Conservation (phyloP, 164 flowering plant species). For the Vitis cinerea region DNA sequence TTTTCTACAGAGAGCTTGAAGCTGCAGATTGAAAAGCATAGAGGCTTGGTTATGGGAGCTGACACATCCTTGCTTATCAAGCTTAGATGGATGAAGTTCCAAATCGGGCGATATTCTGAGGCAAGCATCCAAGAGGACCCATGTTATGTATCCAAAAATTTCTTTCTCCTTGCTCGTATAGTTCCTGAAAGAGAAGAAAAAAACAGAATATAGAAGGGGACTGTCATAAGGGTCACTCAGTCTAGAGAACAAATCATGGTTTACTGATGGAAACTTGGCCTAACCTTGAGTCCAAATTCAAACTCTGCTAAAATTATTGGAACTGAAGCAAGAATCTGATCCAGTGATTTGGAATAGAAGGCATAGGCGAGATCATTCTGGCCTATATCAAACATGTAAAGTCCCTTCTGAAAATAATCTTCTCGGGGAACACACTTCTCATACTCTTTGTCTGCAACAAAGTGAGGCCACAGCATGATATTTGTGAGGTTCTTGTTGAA, state of each 20-base stretch:
- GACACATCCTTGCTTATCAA: no score
- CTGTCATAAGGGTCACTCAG: no score
- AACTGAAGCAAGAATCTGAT: conserved; percentile 81
- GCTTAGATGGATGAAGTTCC: no score
- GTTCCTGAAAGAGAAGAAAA: conserved; percentile 9
- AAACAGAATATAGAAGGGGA: no score
- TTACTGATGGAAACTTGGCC: background rate
- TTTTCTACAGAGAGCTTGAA: conserved; percentile 16
- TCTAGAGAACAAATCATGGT: no score
- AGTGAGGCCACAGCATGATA: background rate
- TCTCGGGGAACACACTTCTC: conserved; percentile 60
- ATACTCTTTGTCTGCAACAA: conserved; percentile 52
- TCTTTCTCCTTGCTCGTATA: conserved; percentile 21
- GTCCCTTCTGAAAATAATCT: conserved; percentile 59
- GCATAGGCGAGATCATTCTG: conserved; percentile 95
- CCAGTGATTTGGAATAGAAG: conserved; percentile 77
- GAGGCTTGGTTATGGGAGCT: no score
- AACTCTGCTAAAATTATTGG: conserved; percentile 68
- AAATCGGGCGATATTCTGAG: background rate
- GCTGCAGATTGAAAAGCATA: no score
- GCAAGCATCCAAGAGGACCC: conserved; percentile 25
- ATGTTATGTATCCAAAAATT: conserved; percentile 21
- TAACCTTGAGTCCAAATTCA: conserved; percentile 74
- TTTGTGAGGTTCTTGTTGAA: no score
- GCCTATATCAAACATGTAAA: conserved; percentile 93